Evolutionary conservation across 2,329 filamentous ascomycete genomes (phyloP), one percentile per base, ranked within the genome.

Genomic region (Xylaria sp.): DNA sequence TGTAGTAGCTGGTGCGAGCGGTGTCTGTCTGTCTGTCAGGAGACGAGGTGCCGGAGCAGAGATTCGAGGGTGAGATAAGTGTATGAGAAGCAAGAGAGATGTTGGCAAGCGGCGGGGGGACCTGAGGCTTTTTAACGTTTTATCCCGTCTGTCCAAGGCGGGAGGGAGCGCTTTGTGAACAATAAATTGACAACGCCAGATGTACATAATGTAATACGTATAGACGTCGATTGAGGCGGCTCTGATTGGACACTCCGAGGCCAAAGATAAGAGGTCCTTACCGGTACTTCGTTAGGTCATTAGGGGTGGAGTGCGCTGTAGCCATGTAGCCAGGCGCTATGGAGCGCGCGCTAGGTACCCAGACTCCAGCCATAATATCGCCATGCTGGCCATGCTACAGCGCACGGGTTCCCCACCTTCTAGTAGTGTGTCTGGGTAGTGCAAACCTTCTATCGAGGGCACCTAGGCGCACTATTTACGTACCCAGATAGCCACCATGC

Each of bases 41-140:
- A 37, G 16, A 23, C 9, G 52, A 23, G 52, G 23, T 61, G 54
- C 18, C 54, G n/a, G 9, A 56, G 46, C 30, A 19, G 56, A 52
- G 16, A 18, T 30, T 13, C 53, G 19, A 57, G 35, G 59, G 47
- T 57, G 59, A 57, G 54, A 23, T 19, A 34, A 35, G 37, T 23
- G 44, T 23, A 16, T 54, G 34, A 35, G 39, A 53, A 9, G 39
- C 5, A 23, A 47, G 13, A 35, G 10, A 35, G 30, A n/a, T 51
- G 4, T 11, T 10, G 16, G 13, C 37, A 51, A 23, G 10, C 35
- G 55, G 50, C 42, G 42, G 55, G 50, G 55, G 57, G 51, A 42
- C 19, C n/a, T 47, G 42, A 46, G 42, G 37, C 39, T 46, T 59
- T 58, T 59, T 54, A 59, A 48, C 35, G 51, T 54, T 44, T 46